Base-by-base conservation (phyloP, 2,329 filamentous ascomycete species). In the Claviceps sp. region DNA sequence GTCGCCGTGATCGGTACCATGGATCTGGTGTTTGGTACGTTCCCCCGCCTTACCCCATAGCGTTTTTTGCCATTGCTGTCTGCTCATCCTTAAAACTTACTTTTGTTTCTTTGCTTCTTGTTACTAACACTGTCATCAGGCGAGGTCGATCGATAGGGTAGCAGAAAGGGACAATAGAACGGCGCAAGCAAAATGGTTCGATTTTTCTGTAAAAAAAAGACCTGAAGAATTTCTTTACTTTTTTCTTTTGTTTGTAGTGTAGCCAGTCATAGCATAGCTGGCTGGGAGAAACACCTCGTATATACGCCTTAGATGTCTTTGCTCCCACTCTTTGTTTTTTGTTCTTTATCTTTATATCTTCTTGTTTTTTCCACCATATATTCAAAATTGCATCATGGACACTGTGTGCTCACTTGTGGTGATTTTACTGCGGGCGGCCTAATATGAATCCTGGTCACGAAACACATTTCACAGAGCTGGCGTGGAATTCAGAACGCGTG, bases 1-100 rank as follows among this genome's bases (percentile, higher is more conserved):
- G 93, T 98, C 48, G 94, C 93, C 47, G 90, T 97, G 54, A 97
- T 97, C 61, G 86, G 82, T 67, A 86, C 86, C 50, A 89, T 90
- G 85, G 86, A 89, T 79, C 71, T 93, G 67, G 86, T 91, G 75
- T 91, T 93, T 69, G 88, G 88, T 81, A 76, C 76, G 79, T 40
- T 18, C 6, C 37, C 8, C 37, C 30, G 30, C 37, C 16, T 14
- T 18, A 5, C 4, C 14, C 7, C 24, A 34, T 34, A 34, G 30
- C 30, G 30, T 4, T 34, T 34, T 3, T 34, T 34, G 30, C 30
- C 30, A 34, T 34, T 34, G 9, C 30, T 34, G 9, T 34, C 30
- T 34, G 30, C 9, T 11, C 30, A 34, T 34, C 9, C 30, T 34
- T 30, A 0, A 34, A 11, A 34, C 4, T 11, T 34, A 11, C 30